A percentile compares a stretch with the other conserved stretches of the same genome.
phyloP scores from a whole-genome alignment of 345 rosid species.

The Sonneratia caseolaris region DNA sequence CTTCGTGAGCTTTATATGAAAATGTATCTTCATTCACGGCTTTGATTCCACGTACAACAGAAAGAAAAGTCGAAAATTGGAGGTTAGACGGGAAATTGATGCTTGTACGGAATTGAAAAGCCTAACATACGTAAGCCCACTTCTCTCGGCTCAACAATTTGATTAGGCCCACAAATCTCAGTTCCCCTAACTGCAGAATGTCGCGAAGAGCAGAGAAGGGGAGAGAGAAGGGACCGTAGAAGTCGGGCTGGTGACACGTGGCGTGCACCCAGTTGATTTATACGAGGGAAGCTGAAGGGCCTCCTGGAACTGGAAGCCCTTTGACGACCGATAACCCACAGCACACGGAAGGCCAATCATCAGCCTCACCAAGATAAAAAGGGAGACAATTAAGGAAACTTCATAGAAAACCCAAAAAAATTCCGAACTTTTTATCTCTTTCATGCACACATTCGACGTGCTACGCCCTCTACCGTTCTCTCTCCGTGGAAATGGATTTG shows the following conservation, averaged over 20 bases:
- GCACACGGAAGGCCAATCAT: conserved; percentile 2
- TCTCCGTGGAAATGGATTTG: not conserved
- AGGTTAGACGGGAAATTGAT: too few relatives aligned
- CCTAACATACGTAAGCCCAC: too few relatives aligned
- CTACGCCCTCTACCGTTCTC: not conserved
- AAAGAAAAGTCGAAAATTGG: too few relatives aligned
- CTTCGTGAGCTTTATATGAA: too few relatives aligned
- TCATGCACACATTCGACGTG: conserved; percentile 13
- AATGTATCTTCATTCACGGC: too few relatives aligned
- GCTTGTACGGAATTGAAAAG: too few relatives aligned
- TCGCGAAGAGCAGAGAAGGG: not conserved
- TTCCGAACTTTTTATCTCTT: not conserved
- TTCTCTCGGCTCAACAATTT: too few relatives aligned
- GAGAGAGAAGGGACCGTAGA: conserved; percentile 16
- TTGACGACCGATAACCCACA: conserved; percentile 14
- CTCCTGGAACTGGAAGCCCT: not conserved
- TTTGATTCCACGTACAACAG: too few relatives aligned
- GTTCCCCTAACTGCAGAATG: not conserved
- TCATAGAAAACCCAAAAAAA: conserved; percentile 11
- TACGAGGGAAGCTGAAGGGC: not conserved
- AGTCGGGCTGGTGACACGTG: conserved; percentile 23
- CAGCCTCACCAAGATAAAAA: not conserved
- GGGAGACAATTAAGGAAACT: conserved; percentile 7
- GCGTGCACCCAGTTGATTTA: conserved; percentile 11
- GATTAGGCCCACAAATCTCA: too few relatives aligned